Base-by-base conservation (phyloP, 225 moss, liverwort and hornwort genomes). In the Marchantia polymorpha region DNA sequence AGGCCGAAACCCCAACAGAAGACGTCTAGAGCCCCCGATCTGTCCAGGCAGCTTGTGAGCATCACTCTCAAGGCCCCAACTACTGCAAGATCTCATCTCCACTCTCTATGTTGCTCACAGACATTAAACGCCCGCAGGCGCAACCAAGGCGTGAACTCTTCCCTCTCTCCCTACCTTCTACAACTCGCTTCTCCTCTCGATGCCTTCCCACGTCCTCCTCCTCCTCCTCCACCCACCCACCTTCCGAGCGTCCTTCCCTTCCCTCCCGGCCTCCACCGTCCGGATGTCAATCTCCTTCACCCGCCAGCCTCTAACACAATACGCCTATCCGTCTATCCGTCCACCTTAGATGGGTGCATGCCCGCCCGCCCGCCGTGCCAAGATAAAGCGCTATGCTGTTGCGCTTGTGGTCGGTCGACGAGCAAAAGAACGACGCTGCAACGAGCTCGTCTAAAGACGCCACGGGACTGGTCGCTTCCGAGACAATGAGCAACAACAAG, bases 41-140 rank as follows among this genome's bases (percentile, higher is more conserved):
- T 82, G 69, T 79, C 64, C 79, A 69, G 19, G 70, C 60, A 46
- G 68, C 87, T 69, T 80, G 72, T 75, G 68, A 72, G 63, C 81
- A 69, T 76, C 83, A 55, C 79, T 84, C 81, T 78, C 75, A 7
- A 74, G 30, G 50, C 10, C 83, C 80, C 58, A 76, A 39, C 80
- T 77, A 53, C 78, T 78, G 82, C 82, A 84, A 87, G 87, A 88
- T 88, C 81, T 85, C 87, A 83, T 84, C 83, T 84, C 87, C 60
- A 53, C 84, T 46, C 76, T 72, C 77, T 54, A 63, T 31, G 16
- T 52, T 58, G 20, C 82, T 64, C 76, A 50, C 54, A 50, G 69
- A 30, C 78, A 68, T 79, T 55, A 54, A 79, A 79, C 78, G 54
- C 68, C 68, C 68, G 54, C 53, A 53, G 53, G 68, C 55, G 56